Evolutionary conservation across 2,329 filamentous ascomycete species (phyloP).

Genomic region (Chaetoscypha palmicola): DNA sequence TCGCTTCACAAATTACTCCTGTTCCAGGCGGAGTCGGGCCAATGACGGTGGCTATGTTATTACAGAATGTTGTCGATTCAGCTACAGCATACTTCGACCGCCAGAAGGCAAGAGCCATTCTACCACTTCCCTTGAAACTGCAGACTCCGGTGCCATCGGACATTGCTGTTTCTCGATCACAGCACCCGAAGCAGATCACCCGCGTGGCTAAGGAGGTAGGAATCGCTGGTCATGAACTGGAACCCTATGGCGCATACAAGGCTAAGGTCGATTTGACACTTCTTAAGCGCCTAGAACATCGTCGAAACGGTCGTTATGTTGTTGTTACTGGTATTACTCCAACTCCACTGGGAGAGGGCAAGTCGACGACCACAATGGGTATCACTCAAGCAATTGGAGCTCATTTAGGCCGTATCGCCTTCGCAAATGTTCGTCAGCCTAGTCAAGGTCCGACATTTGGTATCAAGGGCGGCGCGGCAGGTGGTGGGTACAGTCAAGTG

Average conservation of each 20-base stretch:
- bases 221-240: constrained; percentile 80
- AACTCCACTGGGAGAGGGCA: constrained; percentile 92
- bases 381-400: constrained; percentile 87
- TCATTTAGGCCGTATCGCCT: constrained; percentile 78
- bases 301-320: constrained; percentile 82
- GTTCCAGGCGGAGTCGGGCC: constrained; percentile 95
- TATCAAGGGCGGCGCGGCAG: constrained; percentile 96
- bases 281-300: constrained; percentile 77
- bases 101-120: constrained; percentile 72
- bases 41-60: constrained; percentile 97
- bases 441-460: constrained; percentile 97
- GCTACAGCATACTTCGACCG: constrained; percentile 74
- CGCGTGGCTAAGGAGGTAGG: constrained; percentile 79
- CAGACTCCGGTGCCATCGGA: constrained; percentile 84
- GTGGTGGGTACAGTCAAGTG: constrained; percentile 96
- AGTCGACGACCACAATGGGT: constrained; percentile 96
- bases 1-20: constrained; percentile 89
- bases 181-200: constrained; percentile 88
- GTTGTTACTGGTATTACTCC: constrained; percentile 94
- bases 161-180: constrained; percentile 82
- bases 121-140: constrained; percentile 76
- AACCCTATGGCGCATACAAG: constrained; percentile 93
- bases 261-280: constrained; percentile 85
- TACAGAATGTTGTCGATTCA: constrained; percentile 90
- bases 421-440: constrained; percentile 95